These are phyloP conservation scores for Chlamydomonas eustigma DNA, from an alignment of 139 green algal genomes.

Conservation along the genomic window DNA sequence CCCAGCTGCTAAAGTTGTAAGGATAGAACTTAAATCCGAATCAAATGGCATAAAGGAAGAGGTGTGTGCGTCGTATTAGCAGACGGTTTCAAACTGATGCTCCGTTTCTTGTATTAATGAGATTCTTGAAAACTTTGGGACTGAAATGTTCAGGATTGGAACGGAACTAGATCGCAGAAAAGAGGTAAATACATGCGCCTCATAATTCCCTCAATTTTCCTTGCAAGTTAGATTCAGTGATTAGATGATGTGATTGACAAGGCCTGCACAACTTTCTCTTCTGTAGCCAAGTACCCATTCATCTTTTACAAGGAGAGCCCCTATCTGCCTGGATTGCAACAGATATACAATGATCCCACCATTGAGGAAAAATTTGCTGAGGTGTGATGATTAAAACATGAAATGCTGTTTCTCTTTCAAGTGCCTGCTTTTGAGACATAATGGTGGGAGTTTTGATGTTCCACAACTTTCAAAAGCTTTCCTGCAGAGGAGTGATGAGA, in stretches of 20 bases:
- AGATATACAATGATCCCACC: background rate
- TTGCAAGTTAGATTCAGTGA: background rate
- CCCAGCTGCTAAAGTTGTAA: background rate
- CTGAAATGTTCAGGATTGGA: background rate
- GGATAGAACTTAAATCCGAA: background rate
- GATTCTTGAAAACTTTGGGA: background rate
- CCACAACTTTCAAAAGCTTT: background rate
- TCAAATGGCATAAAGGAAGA: background rate
- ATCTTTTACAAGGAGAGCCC: constrained; percentile 4
- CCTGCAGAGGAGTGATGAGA: too few relatives aligned
- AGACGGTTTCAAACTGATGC: background rate
- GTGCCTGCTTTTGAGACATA: background rate
- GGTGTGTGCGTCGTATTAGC: background rate
- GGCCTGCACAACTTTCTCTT: too few relatives aligned
- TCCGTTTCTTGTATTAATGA: background rate
- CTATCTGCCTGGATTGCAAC: background rate
- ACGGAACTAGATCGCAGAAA: background rate
- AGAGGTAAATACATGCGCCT: background rate
- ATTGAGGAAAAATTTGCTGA: background rate
- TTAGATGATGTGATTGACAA: too few relatives aligned
- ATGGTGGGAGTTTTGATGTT: background rate
- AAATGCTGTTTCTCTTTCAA: background rate
- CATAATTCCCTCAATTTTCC: background rate
- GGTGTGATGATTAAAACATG: background rate
- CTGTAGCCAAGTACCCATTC: background rate